These are phyloP conservation scores for Termitomyces sp. DNA, from an alignment of 768 basidiomycete genomes.

Conservation along the genomic window DNA sequence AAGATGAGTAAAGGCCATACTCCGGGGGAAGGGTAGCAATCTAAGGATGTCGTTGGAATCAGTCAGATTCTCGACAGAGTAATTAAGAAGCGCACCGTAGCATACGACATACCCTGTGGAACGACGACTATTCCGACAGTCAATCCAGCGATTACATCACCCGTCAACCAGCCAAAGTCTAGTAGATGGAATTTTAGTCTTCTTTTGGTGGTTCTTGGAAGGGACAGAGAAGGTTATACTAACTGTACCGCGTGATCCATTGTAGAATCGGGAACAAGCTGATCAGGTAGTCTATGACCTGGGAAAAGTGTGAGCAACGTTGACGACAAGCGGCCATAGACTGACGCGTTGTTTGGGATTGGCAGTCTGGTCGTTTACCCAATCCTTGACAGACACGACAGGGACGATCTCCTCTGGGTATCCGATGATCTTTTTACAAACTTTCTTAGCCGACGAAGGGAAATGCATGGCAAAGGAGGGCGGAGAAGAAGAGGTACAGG, in stretches of 20 bases:
- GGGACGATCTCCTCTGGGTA: slow-evolving; percentile 62
- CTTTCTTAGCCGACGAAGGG: slow-evolving; percentile 37
- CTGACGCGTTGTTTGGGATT: slow-evolving; percentile 55
- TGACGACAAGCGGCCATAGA: neutral
- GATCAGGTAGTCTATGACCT: slow-evolving; percentile 65
- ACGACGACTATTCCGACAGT: slow-evolving; percentile 96
- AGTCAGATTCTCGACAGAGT: neutral
- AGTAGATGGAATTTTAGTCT: slow-evolving; percentile 2
- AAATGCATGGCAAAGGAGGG: slow-evolving; percentile 16
- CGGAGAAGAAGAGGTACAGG: neutral
- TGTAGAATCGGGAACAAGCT: slow-evolving; percentile 81
- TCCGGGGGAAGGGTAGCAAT: slow-evolving; percentile 81
- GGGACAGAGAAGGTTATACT: slow-evolving; percentile 23
- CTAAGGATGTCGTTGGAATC: slow-evolving; percentile 33
- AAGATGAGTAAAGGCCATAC: slow-evolving; percentile 93
- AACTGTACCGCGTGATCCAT: slow-evolving; percentile 89
- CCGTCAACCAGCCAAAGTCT: slow-evolving; percentile 80
- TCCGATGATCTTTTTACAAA: slow-evolving; percentile 57
- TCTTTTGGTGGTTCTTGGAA: neutral
- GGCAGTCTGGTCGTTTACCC: slow-evolving; percentile 36
- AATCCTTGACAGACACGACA: slow-evolving; percentile 59
- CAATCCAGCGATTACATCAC: slow-evolving; percentile 86
- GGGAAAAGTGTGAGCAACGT: slow-evolving; percentile 6
- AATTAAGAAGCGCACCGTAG: slow-evolving; percentile 43
- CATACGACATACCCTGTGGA: slow-evolving; percentile 92